Conservation (phyloP, 192 early-diverging fungal species). For the Backusella tarrabulga region DNA sequence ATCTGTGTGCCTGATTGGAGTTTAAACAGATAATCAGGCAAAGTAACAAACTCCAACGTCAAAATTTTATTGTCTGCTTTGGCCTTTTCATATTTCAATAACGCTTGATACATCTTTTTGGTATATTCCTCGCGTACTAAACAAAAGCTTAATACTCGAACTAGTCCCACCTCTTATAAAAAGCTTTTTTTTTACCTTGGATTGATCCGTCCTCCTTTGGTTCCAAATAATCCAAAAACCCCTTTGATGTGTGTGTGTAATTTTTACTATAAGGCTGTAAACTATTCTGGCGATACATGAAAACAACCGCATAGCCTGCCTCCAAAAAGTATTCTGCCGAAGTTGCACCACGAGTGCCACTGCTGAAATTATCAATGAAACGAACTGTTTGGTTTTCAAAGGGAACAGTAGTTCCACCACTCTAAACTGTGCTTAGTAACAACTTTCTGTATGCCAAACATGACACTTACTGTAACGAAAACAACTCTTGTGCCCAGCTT, state of each 20-base stretch:
- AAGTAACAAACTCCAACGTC: conserved; percentile 84
- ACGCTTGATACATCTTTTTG: conserved; percentile 60
- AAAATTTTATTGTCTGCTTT: conserved; percentile 65
- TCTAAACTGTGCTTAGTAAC: conserved; percentile 35
- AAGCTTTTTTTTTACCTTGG: conserved; percentile 44
- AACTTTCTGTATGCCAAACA: neutral
- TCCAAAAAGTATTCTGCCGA: conserved; percentile 95
- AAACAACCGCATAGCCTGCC: conserved; percentile 92
- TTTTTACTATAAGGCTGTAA: conserved; percentile 92
- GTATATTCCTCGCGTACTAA: conserved; percentile 65
- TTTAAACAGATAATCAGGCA: conserved; percentile 91
- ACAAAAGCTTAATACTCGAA: neutral
- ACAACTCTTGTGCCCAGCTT: conserved; percentile 63
- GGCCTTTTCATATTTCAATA: conserved; percentile 49
- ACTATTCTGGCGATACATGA: conserved; percentile 91
- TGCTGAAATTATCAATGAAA: conserved; percentile 98
- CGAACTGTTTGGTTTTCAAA: conserved; percentile 95
- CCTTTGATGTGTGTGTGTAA: conserved; percentile 75
- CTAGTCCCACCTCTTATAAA: neutral
- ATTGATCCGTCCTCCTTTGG: conserved; percentile 57
- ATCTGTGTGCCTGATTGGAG: conserved; percentile 72
- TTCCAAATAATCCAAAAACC: conserved; percentile 81
- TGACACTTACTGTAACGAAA: conserved; percentile 72
- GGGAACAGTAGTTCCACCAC: conserved; percentile 95
- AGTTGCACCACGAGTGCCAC: conserved; percentile 90